Evolutionary conservation across 1,284 basidiomycete genomes (phyloP).

Genomic region (Cerrena zonata): DNA sequence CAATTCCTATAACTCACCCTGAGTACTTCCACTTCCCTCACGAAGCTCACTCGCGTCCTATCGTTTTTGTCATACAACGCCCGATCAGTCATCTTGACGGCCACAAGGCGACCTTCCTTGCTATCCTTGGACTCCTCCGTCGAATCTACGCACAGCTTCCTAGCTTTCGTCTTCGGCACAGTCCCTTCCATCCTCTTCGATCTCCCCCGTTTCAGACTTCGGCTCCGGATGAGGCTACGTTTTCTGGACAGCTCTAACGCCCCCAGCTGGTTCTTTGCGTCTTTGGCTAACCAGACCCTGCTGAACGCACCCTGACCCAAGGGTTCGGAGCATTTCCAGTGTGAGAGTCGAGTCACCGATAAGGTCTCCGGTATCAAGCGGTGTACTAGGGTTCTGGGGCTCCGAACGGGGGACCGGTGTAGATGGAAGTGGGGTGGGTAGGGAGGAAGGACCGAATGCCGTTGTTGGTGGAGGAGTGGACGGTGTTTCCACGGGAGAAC

Average conservation of each 20-base stretch:
- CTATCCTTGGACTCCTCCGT: slow-evolving; percentile 12
- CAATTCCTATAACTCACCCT: too few relatives aligned
- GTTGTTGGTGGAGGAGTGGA: slow-evolving; percentile 4
- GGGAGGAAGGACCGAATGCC: slow-evolving; percentile 3
- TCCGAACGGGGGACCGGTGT: not conserved
- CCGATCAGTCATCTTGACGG: slow-evolving; percentile 79
- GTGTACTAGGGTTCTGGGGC: slow-evolving; percentile 14
- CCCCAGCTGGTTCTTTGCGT: slow-evolving; percentile 36
- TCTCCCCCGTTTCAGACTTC: slow-evolving; percentile 25
- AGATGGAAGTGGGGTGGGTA: slow-evolving; percentile 11
- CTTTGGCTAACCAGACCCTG: slow-evolving; percentile 68
- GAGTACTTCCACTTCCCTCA: slow-evolving; percentile 83
- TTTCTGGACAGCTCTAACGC: slow-evolving; percentile 32
- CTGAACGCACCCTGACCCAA: slow-evolving; percentile 77
- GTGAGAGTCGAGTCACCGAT: slow-evolving; percentile 24
- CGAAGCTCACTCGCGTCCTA: slow-evolving; percentile 76
- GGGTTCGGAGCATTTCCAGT: slow-evolving; percentile 43
- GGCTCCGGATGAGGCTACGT: slow-evolving; percentile 27
- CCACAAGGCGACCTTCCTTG: slow-evolving; percentile 49
- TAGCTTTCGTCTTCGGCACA: slow-evolving; percentile 11
- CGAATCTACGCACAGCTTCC: slow-evolving; percentile 5
- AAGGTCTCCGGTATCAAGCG: slow-evolving; percentile 17
- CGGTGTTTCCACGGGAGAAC: slow-evolving; percentile 4
- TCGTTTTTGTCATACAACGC: slow-evolving; percentile 51
- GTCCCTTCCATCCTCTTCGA: slow-evolving; percentile 20